Evolutionary conservation across 345 rosid species (phyloP), one percentile per base, ranked within the genome.

Genomic region (Turnera subulata): DNA sequence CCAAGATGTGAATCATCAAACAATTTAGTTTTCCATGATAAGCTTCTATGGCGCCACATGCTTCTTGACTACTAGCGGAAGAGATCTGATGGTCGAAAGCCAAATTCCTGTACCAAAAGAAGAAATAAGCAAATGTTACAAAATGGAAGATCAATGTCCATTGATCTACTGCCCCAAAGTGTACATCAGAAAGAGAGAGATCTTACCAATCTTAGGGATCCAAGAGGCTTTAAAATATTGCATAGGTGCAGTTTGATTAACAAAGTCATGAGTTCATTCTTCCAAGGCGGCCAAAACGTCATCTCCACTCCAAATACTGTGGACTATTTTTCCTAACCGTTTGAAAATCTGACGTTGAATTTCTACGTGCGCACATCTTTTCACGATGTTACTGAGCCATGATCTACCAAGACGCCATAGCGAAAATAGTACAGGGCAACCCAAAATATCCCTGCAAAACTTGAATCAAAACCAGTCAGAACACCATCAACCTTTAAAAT

Each of bases 1-100:
- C 88, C 88, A 42, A 93, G 99, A 66, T 93, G 97, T 19, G 97
- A 85, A 73, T 89, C 97, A 50, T 93, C 99, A 22, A 87, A 89
- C 49, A 93, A 56, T 59, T 85, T 85, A 11, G 75, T 66, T 80
- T 89, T 93, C 51, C 82, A 72, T 93, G 99, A 77, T 93, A 93
- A 56, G 96, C 88, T 81, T 89, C 99, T 68, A 87, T 85, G 26
- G 99, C 99, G 61, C 97, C 89, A 22, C 89, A 89, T 65, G 95
- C 81, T 76, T 87, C 99, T 77, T 85, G 97, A 78, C 97, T 93
- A 96, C 99, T 55, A 93, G 89, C 56, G 97, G 99, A 67, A 87
- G 90, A 65, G 59, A 65, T 78, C 63, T 82, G 66, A 80, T 84
- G 52, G 86, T 75, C 55, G 91, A 84, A 20, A 93, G 92, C 97